Base-by-base conservation (phyloP, 352 stramenopile species). In the Globisporangium megalacanthum region DNA sequence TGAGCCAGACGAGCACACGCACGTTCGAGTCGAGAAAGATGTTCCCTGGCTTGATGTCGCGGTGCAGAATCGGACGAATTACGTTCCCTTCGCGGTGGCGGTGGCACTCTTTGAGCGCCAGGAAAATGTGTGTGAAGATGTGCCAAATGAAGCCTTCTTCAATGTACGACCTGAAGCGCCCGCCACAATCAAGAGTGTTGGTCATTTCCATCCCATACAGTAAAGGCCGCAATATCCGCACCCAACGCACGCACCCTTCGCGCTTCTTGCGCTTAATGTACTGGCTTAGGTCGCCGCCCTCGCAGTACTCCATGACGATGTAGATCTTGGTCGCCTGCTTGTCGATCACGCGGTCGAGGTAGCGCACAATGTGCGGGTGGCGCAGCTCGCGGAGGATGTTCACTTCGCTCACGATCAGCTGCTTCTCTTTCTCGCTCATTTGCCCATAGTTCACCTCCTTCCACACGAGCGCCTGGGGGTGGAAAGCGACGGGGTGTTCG, bases 301-400 rank as follows among this genome's bases (percentile, higher is more conserved):
- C 84, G 64, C 91, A 98, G 71, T 89, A 97, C 65, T 98, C 92
- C 92, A 97, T 97, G 58, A 98, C 81, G 52, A 98, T 97, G 75
- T 97, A 97, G 60, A 97, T 92, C 71, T 94, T 94, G 49, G 86
- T 96, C 13, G 75, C 82, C 53, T 89, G 74, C 65, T 96, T 96
- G 70, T 98, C 91, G 56, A 98, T 96, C 55, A 98, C 88, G 49
- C 91, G 84, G 71, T 98, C 92, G 62, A 97, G 76, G 71, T 97
- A 98, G 29, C 88, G 86, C 49, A 98, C 92, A 36, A 98, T 96
- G 65, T 96, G 92, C 48, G 91, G 88, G 68, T 97, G 89, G 52
- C 89, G 83, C 67, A 98, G 68, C 62, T 97, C 92, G 31, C 91
- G 84, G 39, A 98, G 68, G 51, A 98, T 97, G 70, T 98, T 98